A percentile compares a stretch with the other conserved stretches of the same genome.
Conservation (phyloP, 2,329 filamentous ascomycete species). For the Sporothrix brunneoviolacea region DNA sequence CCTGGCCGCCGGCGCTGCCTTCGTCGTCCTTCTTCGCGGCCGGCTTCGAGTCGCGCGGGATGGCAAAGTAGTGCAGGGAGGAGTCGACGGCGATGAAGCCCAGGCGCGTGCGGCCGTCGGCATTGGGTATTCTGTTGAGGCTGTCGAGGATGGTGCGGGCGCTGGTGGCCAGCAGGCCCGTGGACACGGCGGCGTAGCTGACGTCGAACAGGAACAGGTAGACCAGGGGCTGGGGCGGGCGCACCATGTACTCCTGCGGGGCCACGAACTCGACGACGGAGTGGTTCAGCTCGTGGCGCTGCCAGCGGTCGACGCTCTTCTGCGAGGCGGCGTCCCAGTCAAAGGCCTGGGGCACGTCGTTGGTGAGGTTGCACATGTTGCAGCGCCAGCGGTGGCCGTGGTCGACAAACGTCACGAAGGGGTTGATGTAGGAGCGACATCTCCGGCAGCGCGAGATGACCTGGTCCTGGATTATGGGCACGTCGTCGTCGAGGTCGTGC, state of each 20-base stretch:
- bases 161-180: slow-evolving; percentile 82
- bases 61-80: slow-evolving; percentile 90
- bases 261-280: slow-evolving; percentile 97
- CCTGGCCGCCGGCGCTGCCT: slow-evolving; percentile 31
- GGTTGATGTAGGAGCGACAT: slow-evolving; percentile 96
- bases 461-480: slow-evolving; percentile 92
- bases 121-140: slow-evolving; percentile 95
- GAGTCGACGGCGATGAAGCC: slow-evolving; percentile 96
- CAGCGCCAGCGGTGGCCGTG: slow-evolving; percentile 97
- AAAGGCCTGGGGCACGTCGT: slow-evolving; percentile 97
- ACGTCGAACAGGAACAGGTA: slow-evolving; percentile 96
- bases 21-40: slow-evolving; percentile 10
- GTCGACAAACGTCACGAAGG: slow-evolving; percentile 92
- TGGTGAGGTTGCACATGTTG: slow-evolving; percentile 99
- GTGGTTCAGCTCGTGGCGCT: slow-evolving; percentile 87
- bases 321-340: slow-evolving; percentile 94
- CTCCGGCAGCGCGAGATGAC: slow-evolving; percentile 94
- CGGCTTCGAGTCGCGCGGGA: slow-evolving; percentile 45
- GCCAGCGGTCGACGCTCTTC: slow-evolving; percentile 86
- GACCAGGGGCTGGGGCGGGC: slow-evolving; percentile 88
- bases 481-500: slow-evolving; percentile 83
- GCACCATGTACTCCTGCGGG: slow-evolving; percentile 98
- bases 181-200: slow-evolving; percentile 83
- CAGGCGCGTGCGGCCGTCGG: slow-evolving; percentile 82
- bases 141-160: slow-evolving; percentile 93